phyloP scores from a whole-genome alignment of 2,329 filamentous ascomycete species.

The Fusarium tupiense region DNA sequence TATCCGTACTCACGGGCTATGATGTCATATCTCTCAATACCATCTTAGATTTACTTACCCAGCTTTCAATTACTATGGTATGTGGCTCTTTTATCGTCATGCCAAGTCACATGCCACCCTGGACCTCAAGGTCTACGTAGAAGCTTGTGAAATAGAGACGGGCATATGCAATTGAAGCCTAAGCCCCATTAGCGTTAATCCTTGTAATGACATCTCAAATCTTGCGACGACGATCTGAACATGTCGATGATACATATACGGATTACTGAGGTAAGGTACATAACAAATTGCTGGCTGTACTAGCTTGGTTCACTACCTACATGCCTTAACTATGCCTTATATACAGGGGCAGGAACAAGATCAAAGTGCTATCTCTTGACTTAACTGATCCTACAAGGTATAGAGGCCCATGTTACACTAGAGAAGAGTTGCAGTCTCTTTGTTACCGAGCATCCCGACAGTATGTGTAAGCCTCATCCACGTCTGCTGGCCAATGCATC shows the following conservation, averaged over 20 bases:
- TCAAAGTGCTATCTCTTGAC: background rate
- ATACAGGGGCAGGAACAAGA: background rate
- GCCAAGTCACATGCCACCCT: background rate
- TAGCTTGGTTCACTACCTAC: background rate
- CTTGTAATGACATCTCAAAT: background rate
- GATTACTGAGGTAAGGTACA: background rate
- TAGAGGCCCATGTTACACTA: background rate
- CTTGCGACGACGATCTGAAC: background rate
- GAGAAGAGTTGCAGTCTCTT: background rate
- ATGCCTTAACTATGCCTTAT: background rate
- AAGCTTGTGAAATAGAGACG: background rate
- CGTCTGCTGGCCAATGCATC: background rate
- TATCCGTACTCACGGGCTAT: background rate
- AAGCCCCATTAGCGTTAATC: background rate
- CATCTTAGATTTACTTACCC: background rate
- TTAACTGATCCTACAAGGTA: background rate
- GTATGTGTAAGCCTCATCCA: conserved; percentile 20
- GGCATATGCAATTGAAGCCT: background rate
- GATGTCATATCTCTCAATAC: conserved; percentile 16
- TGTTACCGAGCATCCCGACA: conserved; percentile 19
- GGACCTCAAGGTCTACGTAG: background rate
- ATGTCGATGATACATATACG: background rate
- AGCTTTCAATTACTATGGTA: background rate
- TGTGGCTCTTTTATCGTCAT: background rate
- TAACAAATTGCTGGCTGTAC: background rate